These are phyloP conservation scores for Rhizomucor miehei DNA, from an alignment of 371 early-diverging fungal genomes.

Conservation along the genomic window DNA sequence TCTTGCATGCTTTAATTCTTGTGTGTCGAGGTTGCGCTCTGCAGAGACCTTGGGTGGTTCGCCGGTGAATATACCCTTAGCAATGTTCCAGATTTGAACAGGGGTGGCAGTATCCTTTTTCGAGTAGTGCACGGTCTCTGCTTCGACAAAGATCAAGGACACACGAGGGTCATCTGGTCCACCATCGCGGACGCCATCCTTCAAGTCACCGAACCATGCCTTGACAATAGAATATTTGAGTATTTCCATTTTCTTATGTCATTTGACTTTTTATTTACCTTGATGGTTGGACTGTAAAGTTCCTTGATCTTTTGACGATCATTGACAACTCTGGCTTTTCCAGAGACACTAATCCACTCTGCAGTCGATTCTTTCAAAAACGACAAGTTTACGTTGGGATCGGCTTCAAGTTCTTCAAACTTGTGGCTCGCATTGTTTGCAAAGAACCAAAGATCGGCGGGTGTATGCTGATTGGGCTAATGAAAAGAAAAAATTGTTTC, in stretches of 20 bases:
- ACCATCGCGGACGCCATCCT: conserved; percentile 45
- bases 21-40: conserved; percentile 11
- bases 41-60: conserved; percentile 22
- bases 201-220: conserved; percentile 42
- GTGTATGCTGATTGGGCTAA: conserved; percentile 17
- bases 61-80: conserved; percentile 18
- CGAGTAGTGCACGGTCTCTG: conserved; percentile 24
- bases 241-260: neutral
- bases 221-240: neutral
- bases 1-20: conserved; percentile 20
- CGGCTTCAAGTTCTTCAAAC: conserved; percentile 34
- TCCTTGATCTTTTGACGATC: conserved; percentile 36
- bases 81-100: conserved; percentile 21
- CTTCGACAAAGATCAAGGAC: conserved; percentile 24
- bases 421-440: conserved; percentile 40
- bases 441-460: conserved; percentile 42
- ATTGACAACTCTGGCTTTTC: conserved; percentile 33
- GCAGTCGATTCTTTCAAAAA: conserved; percentile 30
- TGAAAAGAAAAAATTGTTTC: neutral
- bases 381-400: conserved; percentile 41
- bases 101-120: conserved; percentile 17
- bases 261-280: conserved; percentile 4
- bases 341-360: conserved; percentile 47
- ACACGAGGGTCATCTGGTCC: conserved; percentile 44
- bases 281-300: conserved; percentile 25